Base-by-base conservation (phyloP, 164 flowering plant species). In the Tetrastigma voinierianum region DNA sequence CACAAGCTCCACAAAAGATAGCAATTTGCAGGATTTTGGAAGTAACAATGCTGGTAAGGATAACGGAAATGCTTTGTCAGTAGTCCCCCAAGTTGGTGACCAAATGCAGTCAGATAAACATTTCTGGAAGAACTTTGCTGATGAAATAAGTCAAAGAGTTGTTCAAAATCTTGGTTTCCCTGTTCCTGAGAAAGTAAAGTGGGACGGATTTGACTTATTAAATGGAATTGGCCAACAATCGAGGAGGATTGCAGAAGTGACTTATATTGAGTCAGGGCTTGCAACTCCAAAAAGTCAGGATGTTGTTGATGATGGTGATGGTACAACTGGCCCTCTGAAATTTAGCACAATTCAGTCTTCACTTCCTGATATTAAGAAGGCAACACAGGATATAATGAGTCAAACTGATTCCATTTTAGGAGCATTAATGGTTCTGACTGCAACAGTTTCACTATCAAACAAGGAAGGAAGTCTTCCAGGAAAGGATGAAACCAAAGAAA, bases 251-350 rank as follows among this genome's bases (percentile, higher is more conserved):
- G 97, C 97, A 40, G 97, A 95, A 72, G 93, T 81, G 66, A 71
- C 72, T 47, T 95, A 90, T 75, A 73, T 95, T 74, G 91, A 92
- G 72, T 90, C 96, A 25, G 99, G 99, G 65, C 90, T 95, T 68
- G 99, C 97, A 61, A 74, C 87, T 74, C 83, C 92, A 46, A 51
- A 71, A 61, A 56, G 21, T 62, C 69, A 68, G 47, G 83, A 71
- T 58, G 67, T 10, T 54, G 67, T 53, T 59, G 52, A 71, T 24
- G 65, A 65, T 32, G 40, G 7, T 65, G 81, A 78, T 62, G 71
- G 52, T 46, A 56, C 66, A 63, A 57, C 61, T 67, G 82, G 54
- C 19, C 57, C 72, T 18, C 66, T 69, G 45, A 44, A 65, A 10
- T 58, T 59, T 17, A 71, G 68, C 20, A 62, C 40, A 12, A 57